Conservation (phyloP, 1,139 yeast species). For the Petasospora rhodanensis region DNA sequence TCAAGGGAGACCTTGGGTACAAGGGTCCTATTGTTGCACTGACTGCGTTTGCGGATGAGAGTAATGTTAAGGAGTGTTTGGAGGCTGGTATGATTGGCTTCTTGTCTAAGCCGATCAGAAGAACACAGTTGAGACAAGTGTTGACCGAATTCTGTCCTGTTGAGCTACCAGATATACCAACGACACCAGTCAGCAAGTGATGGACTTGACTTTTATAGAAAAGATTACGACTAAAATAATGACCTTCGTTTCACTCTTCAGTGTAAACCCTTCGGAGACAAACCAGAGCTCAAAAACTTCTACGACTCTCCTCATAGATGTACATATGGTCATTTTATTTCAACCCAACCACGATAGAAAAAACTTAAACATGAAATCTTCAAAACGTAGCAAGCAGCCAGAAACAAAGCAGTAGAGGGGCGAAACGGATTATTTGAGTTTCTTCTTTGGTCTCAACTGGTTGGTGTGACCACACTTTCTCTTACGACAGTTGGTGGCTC, state of each 20-base stretch:
- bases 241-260: too few relatives aligned
- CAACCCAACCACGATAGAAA: constrained; percentile 4
- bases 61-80: constrained; percentile 72
- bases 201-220: too few relatives aligned
- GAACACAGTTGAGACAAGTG: constrained; percentile 56
- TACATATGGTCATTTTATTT: constrained; percentile 13
- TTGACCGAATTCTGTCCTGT: constrained; percentile 33
- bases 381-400: constrained; percentile 7
- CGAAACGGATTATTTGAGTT: constrained; percentile 78
- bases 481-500: constrained; percentile 99
- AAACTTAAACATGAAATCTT: constrained; percentile 1
- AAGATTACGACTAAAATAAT: neutral
- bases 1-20: constrained; percentile 67
- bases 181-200: neutral
- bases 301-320: constrained; percentile 2
- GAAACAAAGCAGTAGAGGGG: constrained; percentile 16
- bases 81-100: constrained; percentile 87
- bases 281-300: too few relatives aligned
- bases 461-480: constrained; percentile 99
- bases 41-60: constrained; percentile 91
- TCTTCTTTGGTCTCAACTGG: constrained; percentile 99
- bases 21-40: constrained; percentile 81
- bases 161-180: constrained; percentile 3
- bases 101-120: constrained; percentile 79
- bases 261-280: too few relatives aligned